phyloP scores from a whole-genome alignment of 2,329 filamentous ascomycete species.

The Ceratocystis eucalypticola region DNA sequence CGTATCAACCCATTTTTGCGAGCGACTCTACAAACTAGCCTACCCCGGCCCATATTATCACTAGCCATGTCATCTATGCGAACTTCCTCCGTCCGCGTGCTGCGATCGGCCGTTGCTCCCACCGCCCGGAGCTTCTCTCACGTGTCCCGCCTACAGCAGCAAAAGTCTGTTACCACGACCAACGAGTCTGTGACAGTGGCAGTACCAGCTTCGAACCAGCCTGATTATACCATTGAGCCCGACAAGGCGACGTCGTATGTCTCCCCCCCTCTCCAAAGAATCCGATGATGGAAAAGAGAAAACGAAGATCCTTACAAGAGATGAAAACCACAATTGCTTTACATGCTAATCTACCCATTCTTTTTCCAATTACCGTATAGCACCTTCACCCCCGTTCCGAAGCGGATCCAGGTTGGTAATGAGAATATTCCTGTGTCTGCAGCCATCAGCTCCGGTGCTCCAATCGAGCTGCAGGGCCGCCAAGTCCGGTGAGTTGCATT shows the following conservation, averaged over 20 bases:
- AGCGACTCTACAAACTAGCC: no score
- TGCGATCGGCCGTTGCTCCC: background rate
- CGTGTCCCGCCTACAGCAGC: constrained; percentile 32
- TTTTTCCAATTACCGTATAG: constrained; percentile 32
- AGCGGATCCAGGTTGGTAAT: constrained; percentile 78
- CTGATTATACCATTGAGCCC: constrained; percentile 65
- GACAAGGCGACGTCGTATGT: constrained; percentile 83
- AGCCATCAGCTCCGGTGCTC: constrained; percentile 79
- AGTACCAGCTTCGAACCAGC: constrained; percentile 45
- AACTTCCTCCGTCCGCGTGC: constrained; percentile 1
- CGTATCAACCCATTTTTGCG: no score
- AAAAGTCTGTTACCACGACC: constrained; percentile 31
- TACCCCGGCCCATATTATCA: background rate
- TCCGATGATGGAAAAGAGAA: no score
- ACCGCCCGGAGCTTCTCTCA: constrained; percentile 30
- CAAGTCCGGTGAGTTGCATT: constrained; percentile 62
- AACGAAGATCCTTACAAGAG: no score
- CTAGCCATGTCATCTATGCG: constrained; percentile 11
- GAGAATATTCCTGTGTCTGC: constrained; percentile 69
- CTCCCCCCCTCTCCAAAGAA: background rate
- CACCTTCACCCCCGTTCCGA: constrained; percentile 80
- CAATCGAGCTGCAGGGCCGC: constrained; percentile 82
- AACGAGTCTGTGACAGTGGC: constrained; percentile 29
- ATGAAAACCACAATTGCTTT: no score
- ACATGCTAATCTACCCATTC: background rate